These are phyloP conservation scores for Coffea canephora DNA, from an alignment of 257 asterid genomes.

Conservation along the genomic window DNA sequence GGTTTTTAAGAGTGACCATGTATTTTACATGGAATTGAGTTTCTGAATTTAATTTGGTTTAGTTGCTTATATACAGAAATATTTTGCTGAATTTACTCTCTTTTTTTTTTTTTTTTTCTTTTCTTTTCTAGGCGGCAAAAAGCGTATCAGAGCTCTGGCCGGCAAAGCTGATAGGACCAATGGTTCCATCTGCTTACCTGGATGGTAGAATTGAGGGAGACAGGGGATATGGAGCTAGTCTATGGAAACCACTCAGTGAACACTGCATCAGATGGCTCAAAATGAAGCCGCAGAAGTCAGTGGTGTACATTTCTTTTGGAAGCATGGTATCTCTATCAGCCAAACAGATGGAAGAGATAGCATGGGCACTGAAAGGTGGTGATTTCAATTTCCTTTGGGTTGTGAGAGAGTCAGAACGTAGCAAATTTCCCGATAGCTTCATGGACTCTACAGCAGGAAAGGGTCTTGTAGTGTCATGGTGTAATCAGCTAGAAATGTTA, in stretches of 20 bases:
- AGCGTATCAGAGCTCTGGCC: conserved; percentile 49
- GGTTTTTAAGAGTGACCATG: not conserved
- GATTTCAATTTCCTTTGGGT: conserved; percentile 58
- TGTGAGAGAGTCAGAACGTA: conserved; percentile 48
- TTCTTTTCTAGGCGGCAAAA: conserved; percentile 36
- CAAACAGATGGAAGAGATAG: conserved; percentile 58
- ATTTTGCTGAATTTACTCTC: not conserved
- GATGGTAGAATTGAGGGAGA: conserved; percentile 63
- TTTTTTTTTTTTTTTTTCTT: too few species aligned
- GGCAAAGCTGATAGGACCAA: conserved; percentile 57
- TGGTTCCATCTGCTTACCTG: conserved; percentile 66
- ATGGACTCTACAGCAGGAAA: conserved; percentile 22
- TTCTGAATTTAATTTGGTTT: not conserved
- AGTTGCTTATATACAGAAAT: not conserved
- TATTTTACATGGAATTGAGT: not conserved
- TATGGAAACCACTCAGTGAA: conserved; percentile 65
- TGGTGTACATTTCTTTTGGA: conserved; percentile 61
- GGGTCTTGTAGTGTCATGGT: conserved; percentile 66
- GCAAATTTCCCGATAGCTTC: conserved; percentile 41
- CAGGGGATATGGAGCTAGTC: conserved; percentile 63
- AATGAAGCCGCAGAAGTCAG: conserved; percentile 43
- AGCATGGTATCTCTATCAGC: conserved; percentile 58
- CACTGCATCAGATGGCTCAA: conserved; percentile 57
- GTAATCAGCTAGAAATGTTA: conserved; percentile 61
- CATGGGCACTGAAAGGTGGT: conserved; percentile 30